phyloP scores from a whole-genome alignment of 2,329 filamentous ascomycete genomes.

The Fusarium verrucosum region DNA sequence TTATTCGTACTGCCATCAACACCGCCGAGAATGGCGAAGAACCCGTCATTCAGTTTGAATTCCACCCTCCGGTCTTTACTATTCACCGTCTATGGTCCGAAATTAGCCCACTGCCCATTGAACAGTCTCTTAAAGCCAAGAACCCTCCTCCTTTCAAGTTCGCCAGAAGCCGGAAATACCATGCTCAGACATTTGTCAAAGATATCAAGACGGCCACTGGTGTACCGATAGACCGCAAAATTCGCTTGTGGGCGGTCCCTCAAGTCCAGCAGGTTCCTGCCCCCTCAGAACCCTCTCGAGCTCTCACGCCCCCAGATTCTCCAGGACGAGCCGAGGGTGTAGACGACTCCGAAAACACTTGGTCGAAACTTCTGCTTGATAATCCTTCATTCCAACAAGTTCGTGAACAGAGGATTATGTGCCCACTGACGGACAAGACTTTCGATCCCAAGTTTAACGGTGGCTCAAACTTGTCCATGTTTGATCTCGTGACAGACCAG shows the following conservation, averaged over 20 bases:
- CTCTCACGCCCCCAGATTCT: slow-evolving; percentile 54
- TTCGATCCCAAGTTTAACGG: slow-evolving; percentile 82
- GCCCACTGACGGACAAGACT: slow-evolving; percentile 68
- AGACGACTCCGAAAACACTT: slow-evolving; percentile 46
- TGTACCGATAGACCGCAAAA: slow-evolving; percentile 75
- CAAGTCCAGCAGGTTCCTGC: slow-evolving; percentile 53
- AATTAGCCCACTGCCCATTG: slow-evolving; percentile 63
- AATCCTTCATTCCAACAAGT: slow-evolving; percentile 63
- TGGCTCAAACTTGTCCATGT: slow-evolving; percentile 68
- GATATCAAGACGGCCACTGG: slow-evolving; percentile 74
- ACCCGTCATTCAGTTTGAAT: slow-evolving; percentile 80
- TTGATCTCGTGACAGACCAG: slow-evolving; percentile 76
- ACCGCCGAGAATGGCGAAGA: slow-evolving; percentile 66
- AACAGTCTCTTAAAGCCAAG: slow-evolving; percentile 68
- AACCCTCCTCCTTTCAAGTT: slow-evolving; percentile 70
- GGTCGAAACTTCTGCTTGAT: slow-evolving; percentile 56
- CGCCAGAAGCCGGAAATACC: slow-evolving; percentile 75
- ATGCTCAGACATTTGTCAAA: slow-evolving; percentile 78
- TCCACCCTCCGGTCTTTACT: slow-evolving; percentile 84
- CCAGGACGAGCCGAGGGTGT: slow-evolving; percentile 45
- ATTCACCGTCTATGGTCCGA: slow-evolving; percentile 80
- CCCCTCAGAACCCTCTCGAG: slow-evolving; percentile 48
- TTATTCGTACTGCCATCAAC: slow-evolving; percentile 81
- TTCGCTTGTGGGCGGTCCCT: slow-evolving; percentile 76
- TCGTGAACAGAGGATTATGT: slow-evolving; percentile 39